Evolutionary conservation across 106 monocot species (phyloP).

Genomic region (Platanthera guangdongensis): DNA sequence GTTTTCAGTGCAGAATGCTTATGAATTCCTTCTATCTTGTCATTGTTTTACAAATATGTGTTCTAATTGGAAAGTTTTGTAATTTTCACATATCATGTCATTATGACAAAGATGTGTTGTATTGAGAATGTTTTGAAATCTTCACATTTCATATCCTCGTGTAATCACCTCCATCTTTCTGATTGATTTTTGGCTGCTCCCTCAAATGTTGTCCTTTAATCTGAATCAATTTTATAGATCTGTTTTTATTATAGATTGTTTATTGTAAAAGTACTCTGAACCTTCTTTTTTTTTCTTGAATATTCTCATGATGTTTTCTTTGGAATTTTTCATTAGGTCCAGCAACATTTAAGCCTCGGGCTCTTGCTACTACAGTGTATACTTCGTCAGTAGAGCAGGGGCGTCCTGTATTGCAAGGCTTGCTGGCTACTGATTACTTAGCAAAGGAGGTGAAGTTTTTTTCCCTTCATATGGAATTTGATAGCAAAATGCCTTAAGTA

Average conservation of each 20-base stretch:
- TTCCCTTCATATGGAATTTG: not conserved
- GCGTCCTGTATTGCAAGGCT: constrained; percentile 89
- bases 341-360: constrained; percentile 89
- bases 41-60: not conserved
- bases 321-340: constrained; percentile 51
- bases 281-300: not conserved
- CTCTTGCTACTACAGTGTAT: constrained; percentile 49
- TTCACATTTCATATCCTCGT: not conserved
- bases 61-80: not conserved
- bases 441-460: constrained; percentile 69
- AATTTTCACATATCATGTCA: not conserved
- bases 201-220: not conserved
- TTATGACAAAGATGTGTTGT: not conserved
- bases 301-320: not conserved
- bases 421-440: constrained; percentile 79
- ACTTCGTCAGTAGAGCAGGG: constrained; percentile 61
- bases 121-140: not conserved
- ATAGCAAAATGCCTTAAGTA: not conserved
- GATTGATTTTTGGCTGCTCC: not conserved
- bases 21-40: not conserved
- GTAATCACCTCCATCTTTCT: not conserved
- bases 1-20: not conserved
- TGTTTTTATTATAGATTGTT: not conserved
- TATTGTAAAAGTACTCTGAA: not conserved
- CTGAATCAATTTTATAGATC: not conserved